A percentile compares a stretch with the other conserved stretches of the same genome.
phyloP scores from a whole-genome alignment of 2,329 filamentous ascomycete species.

The Talaromyces islandicus region DNA sequence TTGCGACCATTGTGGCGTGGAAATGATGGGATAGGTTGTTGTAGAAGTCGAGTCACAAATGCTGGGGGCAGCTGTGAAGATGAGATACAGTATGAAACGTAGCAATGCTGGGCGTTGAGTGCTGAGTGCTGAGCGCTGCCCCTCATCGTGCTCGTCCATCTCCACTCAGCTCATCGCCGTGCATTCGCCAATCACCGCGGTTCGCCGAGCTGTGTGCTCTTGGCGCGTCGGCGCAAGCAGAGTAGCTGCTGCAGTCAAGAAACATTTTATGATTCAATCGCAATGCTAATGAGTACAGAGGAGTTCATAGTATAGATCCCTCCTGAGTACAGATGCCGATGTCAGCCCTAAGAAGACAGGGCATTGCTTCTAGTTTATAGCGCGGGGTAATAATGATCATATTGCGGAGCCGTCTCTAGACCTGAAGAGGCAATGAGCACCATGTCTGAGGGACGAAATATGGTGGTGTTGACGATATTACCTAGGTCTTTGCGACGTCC shows the following conservation, averaged over 20 bases:
- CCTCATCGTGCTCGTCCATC: neutral
- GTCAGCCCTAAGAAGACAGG: too few species aligned
- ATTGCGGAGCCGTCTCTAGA: too few species aligned
- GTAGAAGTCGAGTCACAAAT: neutral
- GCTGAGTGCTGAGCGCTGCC: neutral
- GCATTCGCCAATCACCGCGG: neutral
- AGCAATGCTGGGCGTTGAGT: too few species aligned
- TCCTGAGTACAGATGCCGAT: too few species aligned
- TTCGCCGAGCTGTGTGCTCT: neutral
- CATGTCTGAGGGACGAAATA: too few species aligned
- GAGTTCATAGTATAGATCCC: too few species aligned
- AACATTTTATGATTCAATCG: neutral
- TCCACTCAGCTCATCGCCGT: neutral
- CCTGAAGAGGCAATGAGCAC: too few species aligned
- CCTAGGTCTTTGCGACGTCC: too few species aligned
- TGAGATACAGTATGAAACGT: neutral
- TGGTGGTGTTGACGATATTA: too few species aligned
- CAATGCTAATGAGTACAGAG: too few species aligned
- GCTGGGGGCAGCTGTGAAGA: neutral
- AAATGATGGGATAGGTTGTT: neutral
- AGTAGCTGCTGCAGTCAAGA: neutral
- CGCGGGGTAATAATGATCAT: too few species aligned
- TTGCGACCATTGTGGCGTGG: constrained; percentile 28
- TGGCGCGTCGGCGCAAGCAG: neutral
- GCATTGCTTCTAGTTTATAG: too few species aligned